Conservation (phyloP, 129 eudicot genomes). For the Lactuca saligna region DNA sequence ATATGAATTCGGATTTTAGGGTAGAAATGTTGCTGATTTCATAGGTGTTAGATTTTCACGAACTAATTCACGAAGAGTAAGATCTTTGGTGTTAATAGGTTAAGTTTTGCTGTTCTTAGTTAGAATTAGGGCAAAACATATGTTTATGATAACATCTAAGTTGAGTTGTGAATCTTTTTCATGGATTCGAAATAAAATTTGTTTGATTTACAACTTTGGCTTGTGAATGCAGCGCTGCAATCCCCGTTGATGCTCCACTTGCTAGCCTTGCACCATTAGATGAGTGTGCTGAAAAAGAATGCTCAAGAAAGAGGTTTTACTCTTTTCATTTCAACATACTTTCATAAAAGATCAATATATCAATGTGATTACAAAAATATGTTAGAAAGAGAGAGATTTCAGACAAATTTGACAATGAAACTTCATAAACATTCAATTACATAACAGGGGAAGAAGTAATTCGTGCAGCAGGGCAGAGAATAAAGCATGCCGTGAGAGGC, state of each 20-base stretch:
- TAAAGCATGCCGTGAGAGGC: constrained; percentile 91
- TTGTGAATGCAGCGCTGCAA: constrained; percentile 40
- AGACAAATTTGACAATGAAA: not conserved
- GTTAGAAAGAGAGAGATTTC: too few species aligned
- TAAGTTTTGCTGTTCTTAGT: constrained; percentile 6
- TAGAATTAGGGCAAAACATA: constrained; percentile 1
- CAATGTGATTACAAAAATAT: not conserved
- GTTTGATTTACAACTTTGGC: constrained; percentile 24
- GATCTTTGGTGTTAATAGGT: not conserved
- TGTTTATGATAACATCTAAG: constrained; percentile 2
- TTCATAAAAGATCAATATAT: not conserved
- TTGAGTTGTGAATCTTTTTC: not conserved
- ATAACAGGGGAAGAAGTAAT: constrained; percentile 60
- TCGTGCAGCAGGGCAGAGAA: constrained; percentile 51
- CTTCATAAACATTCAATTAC: constrained; percentile 16
- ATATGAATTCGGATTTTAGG: constrained; percentile 15
- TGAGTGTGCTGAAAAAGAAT: constrained; percentile 47
- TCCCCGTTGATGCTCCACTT: constrained; percentile 43
- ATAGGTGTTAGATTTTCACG: not conserved
- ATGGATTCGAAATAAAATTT: not conserved
- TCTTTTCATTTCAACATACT: not conserved
- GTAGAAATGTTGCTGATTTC: constrained; percentile 13
- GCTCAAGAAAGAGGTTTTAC: constrained; percentile 66
- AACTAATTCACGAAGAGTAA: not conserved
- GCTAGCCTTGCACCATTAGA: constrained; percentile 36